A percentile compares a stretch with the other conserved stretches of the same genome.
Evolutionary conservation across 441 rosid species (phyloP).

Genomic region (Flueggea neowawraea): DNA sequence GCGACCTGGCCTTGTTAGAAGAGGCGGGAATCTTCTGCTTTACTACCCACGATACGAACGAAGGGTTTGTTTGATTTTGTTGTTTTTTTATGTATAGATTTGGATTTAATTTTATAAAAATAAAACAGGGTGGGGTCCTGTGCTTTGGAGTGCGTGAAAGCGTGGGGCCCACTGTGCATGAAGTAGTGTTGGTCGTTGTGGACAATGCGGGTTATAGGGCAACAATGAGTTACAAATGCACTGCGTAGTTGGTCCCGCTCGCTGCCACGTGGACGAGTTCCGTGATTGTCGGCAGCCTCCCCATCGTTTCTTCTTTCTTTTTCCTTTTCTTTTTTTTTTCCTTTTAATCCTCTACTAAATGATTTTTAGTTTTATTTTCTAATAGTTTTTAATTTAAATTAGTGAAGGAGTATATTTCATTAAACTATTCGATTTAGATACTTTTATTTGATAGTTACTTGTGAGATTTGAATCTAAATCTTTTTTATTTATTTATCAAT

Average conservation of each 20-base stretch:
- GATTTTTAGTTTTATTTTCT: too few species aligned
- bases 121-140: background rate
- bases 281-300: conserved; percentile 1
- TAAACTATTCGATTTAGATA: too few species aligned
- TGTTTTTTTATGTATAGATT: background rate
- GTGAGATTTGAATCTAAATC: too few species aligned
- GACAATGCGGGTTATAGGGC: background rate
- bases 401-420: too few species aligned
- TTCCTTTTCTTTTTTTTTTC: background rate
- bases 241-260: background rate
- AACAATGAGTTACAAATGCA: background rate
- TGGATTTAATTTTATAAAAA: background rate
- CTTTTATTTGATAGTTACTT: too few species aligned
- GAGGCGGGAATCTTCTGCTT: background rate
- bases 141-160: background rate
- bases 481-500: too few species aligned
- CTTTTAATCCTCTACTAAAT: too few species aligned
- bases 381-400: too few species aligned
- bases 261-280: background rate
- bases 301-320: background rate
- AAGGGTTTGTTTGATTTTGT: background rate
- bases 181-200: too few species aligned
- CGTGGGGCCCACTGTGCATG: background rate
- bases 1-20: background rate
- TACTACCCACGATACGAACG: background rate